phyloP scores from a whole-genome alignment of 169 alveolate species.

The Eimeria praecox region DNA sequence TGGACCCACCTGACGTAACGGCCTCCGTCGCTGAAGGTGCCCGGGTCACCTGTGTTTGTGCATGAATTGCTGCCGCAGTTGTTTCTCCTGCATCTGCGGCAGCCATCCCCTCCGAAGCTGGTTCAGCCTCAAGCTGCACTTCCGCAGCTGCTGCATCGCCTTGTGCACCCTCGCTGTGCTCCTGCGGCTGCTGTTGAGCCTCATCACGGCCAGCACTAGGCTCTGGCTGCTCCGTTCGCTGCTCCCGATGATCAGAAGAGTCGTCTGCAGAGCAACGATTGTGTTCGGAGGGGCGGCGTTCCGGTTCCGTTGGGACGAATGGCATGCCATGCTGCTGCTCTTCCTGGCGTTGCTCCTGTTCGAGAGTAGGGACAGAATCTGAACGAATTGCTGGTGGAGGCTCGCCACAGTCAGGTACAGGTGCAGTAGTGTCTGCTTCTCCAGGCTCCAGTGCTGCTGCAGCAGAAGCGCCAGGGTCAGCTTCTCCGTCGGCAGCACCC shows the following conservation, averaged over 20 bases:
- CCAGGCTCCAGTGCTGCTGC: slow-evolving; percentile 8
- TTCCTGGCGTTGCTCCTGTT: slow-evolving; percentile 26
- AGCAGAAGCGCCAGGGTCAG: not conserved
- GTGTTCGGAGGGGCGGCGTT: not conserved
- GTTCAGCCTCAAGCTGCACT: not conserved
- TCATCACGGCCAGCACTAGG: not conserved
- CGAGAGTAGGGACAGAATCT: not conserved
- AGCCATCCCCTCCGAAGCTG: not conserved
- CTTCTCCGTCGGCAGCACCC: not conserved
- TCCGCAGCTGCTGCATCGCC: not conserved
- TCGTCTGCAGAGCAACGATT: not conserved
- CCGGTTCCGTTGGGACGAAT: not conserved
- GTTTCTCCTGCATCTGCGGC: slow-evolving; percentile 11
- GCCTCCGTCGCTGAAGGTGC: not conserved
- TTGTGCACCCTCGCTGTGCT: not conserved
- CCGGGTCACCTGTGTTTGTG: not conserved
- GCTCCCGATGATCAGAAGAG: slow-evolving; percentile 3
- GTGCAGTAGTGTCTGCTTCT: not conserved
- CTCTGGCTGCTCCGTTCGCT: slow-evolving; percentile 1
- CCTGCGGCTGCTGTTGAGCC: slow-evolving; percentile 15
- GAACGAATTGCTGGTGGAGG: not conserved
- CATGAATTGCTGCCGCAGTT: not conserved
- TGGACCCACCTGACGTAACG: not conserved
- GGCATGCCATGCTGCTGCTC: slow-evolving; percentile 19
- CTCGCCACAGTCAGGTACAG: slow-evolving; percentile 1